Evolutionary conservation across 176 grass and related monocot species (phyloP).

Genomic region (Guadua angustifolia): DNA sequence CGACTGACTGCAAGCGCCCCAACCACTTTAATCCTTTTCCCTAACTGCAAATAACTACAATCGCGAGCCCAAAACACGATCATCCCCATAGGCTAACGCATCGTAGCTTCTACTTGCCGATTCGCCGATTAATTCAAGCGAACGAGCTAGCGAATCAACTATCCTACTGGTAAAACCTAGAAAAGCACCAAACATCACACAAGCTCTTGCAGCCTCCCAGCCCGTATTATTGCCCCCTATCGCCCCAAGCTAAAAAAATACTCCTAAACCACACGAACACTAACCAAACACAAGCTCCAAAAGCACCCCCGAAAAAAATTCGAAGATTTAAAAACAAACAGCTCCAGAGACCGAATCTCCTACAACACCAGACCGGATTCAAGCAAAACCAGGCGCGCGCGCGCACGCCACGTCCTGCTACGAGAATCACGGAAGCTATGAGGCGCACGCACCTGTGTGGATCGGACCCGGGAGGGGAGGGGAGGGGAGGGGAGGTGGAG

Average conservation of each 20-base stretch:
- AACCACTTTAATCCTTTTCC: too few species aligned
- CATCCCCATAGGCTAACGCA: too few species aligned
- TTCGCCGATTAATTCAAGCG: neutral
- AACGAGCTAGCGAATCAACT: neutral
- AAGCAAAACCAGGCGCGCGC: neutral
- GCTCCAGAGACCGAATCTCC: neutral
- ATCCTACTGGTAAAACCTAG: neutral
- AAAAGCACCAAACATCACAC: neutral
- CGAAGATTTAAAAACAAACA: neutral
- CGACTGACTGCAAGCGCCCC: neutral
- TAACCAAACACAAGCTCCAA: neutral
- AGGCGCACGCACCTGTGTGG: constrained; percentile 37
- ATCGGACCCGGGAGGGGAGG: neutral
- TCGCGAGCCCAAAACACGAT: neutral
- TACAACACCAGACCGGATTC: neutral
- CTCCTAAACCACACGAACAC: neutral
- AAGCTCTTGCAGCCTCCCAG: neutral
- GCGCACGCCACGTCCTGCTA: too few species aligned
- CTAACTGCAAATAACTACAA: neutral
- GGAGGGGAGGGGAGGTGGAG: neutral
- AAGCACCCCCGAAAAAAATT: neutral
- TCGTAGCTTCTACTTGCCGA: neutral
- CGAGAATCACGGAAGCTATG: neutral
- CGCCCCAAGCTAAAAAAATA: neutral
- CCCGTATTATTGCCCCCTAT: neutral